Conservation (phyloP, 139 green algal genomes). For the Protoeuglena noctilucae region DNA sequence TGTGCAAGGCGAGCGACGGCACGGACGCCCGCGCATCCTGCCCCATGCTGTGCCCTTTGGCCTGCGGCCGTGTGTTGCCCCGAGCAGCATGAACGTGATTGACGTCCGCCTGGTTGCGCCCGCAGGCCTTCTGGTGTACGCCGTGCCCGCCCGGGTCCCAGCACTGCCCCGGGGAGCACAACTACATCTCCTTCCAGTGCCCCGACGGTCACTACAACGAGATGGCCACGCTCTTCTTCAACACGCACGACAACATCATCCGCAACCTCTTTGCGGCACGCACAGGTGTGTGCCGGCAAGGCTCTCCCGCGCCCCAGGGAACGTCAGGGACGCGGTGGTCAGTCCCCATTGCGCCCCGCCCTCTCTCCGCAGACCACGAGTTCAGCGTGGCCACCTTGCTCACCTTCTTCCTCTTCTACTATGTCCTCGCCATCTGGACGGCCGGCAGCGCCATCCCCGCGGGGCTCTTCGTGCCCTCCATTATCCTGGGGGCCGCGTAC, state of each 20-base stretch:
- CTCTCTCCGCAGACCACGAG: slow-evolving; percentile 42
- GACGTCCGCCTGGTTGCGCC: too few relatives aligned
- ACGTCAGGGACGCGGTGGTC: too few relatives aligned
- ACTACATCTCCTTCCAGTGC: slow-evolving; percentile 48
- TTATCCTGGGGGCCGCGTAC: slow-evolving; percentile 60
- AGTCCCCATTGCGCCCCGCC: too few relatives aligned
- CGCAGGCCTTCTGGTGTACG: slow-evolving; percentile 11
- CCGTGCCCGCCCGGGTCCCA: slow-evolving; percentile 23
- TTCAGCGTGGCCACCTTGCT: slow-evolving; percentile 36
- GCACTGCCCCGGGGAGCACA: slow-evolving; percentile 39
- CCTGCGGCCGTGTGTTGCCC: too few relatives aligned
- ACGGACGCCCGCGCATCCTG: too few relatives aligned
- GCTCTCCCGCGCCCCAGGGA: too few relatives aligned
- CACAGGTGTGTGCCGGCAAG: too few relatives aligned
- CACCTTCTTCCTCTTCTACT: slow-evolving; percentile 41
- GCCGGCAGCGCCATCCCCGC: slow-evolving; percentile 25
- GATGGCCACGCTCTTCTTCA: slow-evolving; percentile 71
- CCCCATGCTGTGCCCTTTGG: too few relatives aligned
- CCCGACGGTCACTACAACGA: slow-evolving; percentile 48
- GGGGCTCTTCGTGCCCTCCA: slow-evolving; percentile 66
- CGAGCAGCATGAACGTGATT: too few relatives aligned
- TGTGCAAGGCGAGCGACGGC: slow-evolving; percentile 24
- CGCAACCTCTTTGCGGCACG: background rate
- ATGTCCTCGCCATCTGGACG: slow-evolving; percentile 41
- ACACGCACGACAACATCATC: slow-evolving; percentile 75